phyloP scores from a whole-genome alignment of 148 eudicot species.

The Nepenthes gracilis region DNA sequence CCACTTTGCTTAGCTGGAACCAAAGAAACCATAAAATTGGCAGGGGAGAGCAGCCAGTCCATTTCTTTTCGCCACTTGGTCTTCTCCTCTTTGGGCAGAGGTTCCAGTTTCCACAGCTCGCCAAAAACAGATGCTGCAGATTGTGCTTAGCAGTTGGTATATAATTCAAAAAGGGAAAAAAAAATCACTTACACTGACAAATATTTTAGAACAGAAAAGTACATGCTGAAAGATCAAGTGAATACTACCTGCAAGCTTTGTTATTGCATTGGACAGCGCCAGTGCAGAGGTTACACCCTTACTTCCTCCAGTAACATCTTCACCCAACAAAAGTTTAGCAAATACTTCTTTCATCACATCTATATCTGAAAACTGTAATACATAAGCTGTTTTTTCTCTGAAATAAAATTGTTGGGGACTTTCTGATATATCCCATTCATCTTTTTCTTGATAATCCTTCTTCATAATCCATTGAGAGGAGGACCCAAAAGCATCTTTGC shows the following conservation, averaged over 20 bases:
- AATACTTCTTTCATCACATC: constrained; percentile 74
- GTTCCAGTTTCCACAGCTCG: constrained; percentile 96
- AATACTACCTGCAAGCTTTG: constrained; percentile 54
- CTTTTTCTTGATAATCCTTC: constrained; percentile 38
- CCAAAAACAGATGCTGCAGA: constrained; percentile 82
- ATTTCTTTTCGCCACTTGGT: constrained; percentile 76
- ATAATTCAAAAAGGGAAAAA: background rate
- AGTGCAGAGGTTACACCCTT: constrained; percentile 60
- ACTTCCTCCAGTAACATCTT: constrained; percentile 79
- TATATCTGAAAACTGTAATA: constrained; percentile 37
- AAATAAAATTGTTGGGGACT: constrained; percentile 30
- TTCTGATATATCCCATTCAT: constrained; percentile 38
- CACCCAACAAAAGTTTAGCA: constrained; percentile 81
- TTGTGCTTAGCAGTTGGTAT: background rate
- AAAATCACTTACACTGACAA: background rate
- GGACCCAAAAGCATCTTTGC: constrained; percentile 50
- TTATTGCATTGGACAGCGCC: constrained; percentile 75
- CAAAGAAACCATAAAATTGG: constrained; percentile 81
- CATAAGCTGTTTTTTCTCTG: constrained; percentile 31
- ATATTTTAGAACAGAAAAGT: too few species aligned
- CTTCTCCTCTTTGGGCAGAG: constrained; percentile 63
- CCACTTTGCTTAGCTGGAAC: constrained; percentile 83
- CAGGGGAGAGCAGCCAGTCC: constrained; percentile 90
- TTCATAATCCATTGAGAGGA: constrained; percentile 39
- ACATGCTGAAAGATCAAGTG: too few species aligned